Base-by-base conservation (phyloP, 2,329 filamentous ascomycete species). In the Aspergillus felis region DNA sequence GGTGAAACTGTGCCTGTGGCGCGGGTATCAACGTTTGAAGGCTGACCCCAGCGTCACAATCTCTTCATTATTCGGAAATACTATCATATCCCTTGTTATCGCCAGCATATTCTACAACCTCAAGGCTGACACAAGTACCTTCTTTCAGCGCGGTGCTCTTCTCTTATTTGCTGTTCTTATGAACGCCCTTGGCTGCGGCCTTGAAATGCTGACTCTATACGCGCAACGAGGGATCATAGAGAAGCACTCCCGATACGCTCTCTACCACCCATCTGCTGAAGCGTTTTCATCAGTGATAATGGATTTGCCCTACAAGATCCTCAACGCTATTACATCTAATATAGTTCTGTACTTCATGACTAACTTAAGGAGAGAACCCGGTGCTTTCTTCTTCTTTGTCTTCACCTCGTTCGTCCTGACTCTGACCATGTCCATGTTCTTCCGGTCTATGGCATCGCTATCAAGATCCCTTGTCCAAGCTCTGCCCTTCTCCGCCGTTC, bases 161-260 rank as follows among this genome's bases (percentile, higher is more conserved):
- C 78, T 96, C 51, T 96, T 94, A 81, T 92, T 94, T 69, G 88
- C 89, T 61, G 85, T 91, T 68, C 79, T 96, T 55, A 85, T 92
- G 79, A 94, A 92, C 72, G 90, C 89, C 44, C 92, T 93, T 66
- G 80, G 86, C 57, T 87, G 84, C 67, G 87, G 87, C 56, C 81
- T 92, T 42, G 90, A 93, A 49, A 62, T 66, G 12, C 52, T 65
- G 29, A 57, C 53, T 6, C 32, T 67, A 12, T 57, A 66, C 41
- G 60, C 59, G 5, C 59, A 65, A 53, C 53, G 56, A 22, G 53
- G 42, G 22, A 57, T 64, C 14, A 56, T 66, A 8, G 63, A 67
- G 35, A 65, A 65, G 22, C 64, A 64, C 27, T 54, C 32, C 25
- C 57, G 56, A 25, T 64, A 63, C 56, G 62, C 61, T 4, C 58